Conservation (phyloP, 2,329 filamentous ascomycete genomes). For the Fusarium sororula region DNA sequence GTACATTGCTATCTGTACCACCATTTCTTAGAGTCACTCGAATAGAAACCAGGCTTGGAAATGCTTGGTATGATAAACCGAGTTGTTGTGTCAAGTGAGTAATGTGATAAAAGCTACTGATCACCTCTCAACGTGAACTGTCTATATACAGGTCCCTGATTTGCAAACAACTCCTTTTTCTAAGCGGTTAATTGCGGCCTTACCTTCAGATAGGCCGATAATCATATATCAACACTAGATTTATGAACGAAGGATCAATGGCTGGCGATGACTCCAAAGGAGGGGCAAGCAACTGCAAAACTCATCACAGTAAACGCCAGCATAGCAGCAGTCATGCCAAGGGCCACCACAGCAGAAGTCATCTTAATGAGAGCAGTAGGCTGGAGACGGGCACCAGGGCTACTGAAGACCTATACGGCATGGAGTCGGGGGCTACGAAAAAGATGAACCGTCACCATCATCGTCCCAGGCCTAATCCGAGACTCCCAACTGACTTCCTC, state of each 20-base stretch:
- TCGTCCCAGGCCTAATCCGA: background rate
- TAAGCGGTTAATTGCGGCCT: background rate
- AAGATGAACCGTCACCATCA: background rate
- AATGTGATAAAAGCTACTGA: constrained; percentile 9
- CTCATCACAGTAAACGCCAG: background rate
- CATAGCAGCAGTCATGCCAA: background rate
- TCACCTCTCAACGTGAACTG: constrained; percentile 1
- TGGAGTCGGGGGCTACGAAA: background rate
- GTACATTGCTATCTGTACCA: constrained; percentile 45
- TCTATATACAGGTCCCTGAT: background rate
- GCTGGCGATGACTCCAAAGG: background rate
- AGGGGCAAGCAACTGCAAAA: constrained; percentile 4
- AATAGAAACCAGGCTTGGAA: constrained; percentile 39
- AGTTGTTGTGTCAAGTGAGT: constrained; percentile 12
- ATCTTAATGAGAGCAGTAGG: background rate
- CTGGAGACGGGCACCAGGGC: background rate
- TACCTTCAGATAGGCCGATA: background rate
- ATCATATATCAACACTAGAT: background rate
- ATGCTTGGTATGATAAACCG: constrained; percentile 27
- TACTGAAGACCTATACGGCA: background rate
- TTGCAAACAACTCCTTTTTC: background rate
- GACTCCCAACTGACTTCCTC: background rate
- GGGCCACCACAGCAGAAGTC: background rate
- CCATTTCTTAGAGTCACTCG: constrained; percentile 40
- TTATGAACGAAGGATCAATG: background rate